Conservation (phyloP, 805 yeast species). For the Pichia sporocuriosa region DNA sequence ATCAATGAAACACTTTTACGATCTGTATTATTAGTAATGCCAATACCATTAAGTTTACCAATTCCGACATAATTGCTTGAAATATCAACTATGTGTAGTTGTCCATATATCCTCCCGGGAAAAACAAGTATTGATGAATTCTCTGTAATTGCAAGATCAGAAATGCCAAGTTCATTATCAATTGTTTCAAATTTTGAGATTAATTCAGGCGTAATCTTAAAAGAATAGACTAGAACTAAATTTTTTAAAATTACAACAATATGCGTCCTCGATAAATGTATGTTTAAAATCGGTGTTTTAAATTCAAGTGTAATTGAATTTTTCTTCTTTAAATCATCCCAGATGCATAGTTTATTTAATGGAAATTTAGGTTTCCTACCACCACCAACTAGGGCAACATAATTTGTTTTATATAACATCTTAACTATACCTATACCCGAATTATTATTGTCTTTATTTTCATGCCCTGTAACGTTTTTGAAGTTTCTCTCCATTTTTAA, state of each 20-base stretch:
- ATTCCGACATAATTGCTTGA: too few species aligned
- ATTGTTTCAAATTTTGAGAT: slow-evolving; percentile 59
- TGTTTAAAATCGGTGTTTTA: slow-evolving; percentile 65
- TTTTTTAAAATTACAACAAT: slow-evolving; percentile 66
- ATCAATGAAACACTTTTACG: slow-evolving; percentile 60
- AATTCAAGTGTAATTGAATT: slow-evolving; percentile 71
- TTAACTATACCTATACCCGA: slow-evolving; percentile 67
- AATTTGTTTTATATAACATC: slow-evolving; percentile 88
- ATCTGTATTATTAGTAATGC: slow-evolving; percentile 48
- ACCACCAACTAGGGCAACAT: slow-evolving; percentile 85
- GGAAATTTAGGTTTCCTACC: slow-evolving; percentile 77
- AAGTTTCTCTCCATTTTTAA: slow-evolving; percentile 57
- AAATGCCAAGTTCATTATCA: slow-evolving; percentile 56
- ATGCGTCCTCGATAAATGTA: slow-evolving; percentile 65
- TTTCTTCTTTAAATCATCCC: slow-evolving; percentile 85
- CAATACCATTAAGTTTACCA: too few species aligned
- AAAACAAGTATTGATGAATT: slow-evolving; percentile 49
- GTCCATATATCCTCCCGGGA: slow-evolving; percentile 73
- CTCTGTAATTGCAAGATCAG: slow-evolving; percentile 36
- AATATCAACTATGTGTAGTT: slow-evolving; percentile 72
- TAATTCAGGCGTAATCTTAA: slow-evolving; percentile 70
- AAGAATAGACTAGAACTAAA: slow-evolving; percentile 69
- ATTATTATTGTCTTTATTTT: background rate
- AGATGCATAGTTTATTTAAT: slow-evolving; percentile 70
- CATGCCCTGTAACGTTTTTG: background rate